Evolutionary conservation across 1,139 yeast genomes (phyloP).

Genomic region (Lodderomyces parapsilosis): DNA sequence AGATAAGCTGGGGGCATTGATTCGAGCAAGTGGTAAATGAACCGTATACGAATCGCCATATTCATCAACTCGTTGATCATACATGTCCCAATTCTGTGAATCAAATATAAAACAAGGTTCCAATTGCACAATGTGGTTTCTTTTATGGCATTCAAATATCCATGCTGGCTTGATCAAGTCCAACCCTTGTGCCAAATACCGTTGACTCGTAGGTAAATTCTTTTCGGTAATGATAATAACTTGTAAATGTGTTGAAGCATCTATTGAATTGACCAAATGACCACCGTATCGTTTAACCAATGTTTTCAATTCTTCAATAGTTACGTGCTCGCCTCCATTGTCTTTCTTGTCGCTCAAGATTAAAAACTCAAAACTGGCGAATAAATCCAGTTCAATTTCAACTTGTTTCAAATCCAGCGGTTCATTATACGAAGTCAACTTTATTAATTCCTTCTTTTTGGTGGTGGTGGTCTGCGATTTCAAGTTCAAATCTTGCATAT

Average conservation of each 20-base stretch:
- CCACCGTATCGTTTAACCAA: conserved; percentile 56
- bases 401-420: conserved; percentile 10
- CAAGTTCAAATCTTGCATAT: conserved; percentile 20
- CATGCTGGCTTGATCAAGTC: conserved; percentile 70
- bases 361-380: conserved; percentile 27
- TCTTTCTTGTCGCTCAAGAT: conserved; percentile 44
- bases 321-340: conserved; percentile 23
- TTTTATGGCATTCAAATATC: conserved; percentile 64
- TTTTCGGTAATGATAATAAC: conserved; percentile 48
- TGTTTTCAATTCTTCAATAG: conserved; percentile 33
- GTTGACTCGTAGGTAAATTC: conserved; percentile 43
- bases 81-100: conserved; percentile 15
- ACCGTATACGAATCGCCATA: conserved; percentile 56
- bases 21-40: conserved; percentile 15
- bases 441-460: conserved; percentile 10
- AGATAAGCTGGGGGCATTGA: conserved; percentile 8
- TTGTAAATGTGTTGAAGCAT: conserved; percentile 16
- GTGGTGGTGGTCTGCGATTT: conserved; percentile 29
- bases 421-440: conserved; percentile 14
- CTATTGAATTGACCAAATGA: conserved; percentile 20
- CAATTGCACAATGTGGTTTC: conserved; percentile 43
- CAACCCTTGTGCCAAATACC: conserved; percentile 44
- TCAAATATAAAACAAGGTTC: conserved; percentile 60
- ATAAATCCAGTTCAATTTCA: conserved; percentile 21
- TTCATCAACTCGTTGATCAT: conserved; percentile 35